These are phyloP conservation scores for Carex cristatella DNA, from an alignment of 176 grass and related monocot species.

Conservation along the genomic window DNA sequence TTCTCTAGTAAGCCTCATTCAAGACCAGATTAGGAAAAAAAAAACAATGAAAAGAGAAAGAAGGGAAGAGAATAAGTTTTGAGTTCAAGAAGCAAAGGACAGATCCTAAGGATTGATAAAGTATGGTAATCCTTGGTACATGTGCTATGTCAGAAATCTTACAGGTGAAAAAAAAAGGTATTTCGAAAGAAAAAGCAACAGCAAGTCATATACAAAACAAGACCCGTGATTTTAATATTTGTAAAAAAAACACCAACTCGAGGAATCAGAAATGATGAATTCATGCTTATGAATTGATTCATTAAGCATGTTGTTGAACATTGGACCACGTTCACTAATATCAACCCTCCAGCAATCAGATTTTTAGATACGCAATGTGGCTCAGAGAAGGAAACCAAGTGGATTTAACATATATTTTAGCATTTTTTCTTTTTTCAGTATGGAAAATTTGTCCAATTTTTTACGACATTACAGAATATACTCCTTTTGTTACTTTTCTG, in stretches of 20 bases:
- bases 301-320: neutral
- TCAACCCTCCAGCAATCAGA: neutral
- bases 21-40: neutral
- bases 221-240: neutral
- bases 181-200: neutral
- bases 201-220: neutral
- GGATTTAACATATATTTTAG: neutral
- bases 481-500: neutral
- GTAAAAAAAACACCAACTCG: neutral
- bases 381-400: neutral
- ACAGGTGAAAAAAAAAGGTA: neutral
- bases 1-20: neutral
- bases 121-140: neutral
- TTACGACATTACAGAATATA: neutral
- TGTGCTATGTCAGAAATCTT: neutral
- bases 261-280: neutral
- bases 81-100: neutral
- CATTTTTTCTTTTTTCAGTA: neutral
- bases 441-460: neutral
- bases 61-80: neutral
- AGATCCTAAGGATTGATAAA: neutral
- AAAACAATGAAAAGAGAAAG: neutral
- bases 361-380: neutral
- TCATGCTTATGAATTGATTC: neutral
- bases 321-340: neutral